Evolutionary conservation across 306 rosid genomes (phyloP).

Genomic region (Corylus avellana): DNA sequence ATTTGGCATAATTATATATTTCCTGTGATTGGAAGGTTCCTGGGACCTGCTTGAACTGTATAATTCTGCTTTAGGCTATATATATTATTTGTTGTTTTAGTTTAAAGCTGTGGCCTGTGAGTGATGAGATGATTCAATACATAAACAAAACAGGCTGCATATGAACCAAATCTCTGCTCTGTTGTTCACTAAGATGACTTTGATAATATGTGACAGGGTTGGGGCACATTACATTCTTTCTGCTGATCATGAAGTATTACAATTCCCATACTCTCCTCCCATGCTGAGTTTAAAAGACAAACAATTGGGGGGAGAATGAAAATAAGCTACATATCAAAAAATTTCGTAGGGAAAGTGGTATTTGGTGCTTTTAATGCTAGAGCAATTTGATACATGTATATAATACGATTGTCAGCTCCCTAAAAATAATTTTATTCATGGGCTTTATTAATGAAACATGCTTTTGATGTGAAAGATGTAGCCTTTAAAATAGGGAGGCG

Average conservation of each 20-base stretch:
- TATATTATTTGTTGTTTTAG: background rate
- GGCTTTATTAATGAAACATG: background rate
- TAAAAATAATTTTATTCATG: background rate
- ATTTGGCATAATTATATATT: background rate
- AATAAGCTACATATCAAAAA: background rate
- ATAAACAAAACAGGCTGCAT: background rate
- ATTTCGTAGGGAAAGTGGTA: background rate
- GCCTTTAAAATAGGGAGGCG: background rate
- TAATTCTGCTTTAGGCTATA: background rate
- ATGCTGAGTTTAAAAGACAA: no score
- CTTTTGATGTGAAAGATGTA: background rate
- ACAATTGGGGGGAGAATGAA: no score
- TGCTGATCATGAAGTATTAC: no score
- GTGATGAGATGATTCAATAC: background rate
- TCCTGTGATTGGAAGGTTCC: background rate
- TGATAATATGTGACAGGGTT: background rate
- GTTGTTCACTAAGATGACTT: background rate
- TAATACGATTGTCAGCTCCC: no score
- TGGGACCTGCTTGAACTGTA: background rate
- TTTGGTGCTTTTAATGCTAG: background rate
- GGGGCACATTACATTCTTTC: background rate
- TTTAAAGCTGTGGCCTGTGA: background rate
- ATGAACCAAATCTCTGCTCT: background rate
- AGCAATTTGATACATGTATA: background rate
- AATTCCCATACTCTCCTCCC: no score